Evolutionary conservation across 306 rosid genomes (phyloP).

Genomic region (Cicer bijugum): DNA sequence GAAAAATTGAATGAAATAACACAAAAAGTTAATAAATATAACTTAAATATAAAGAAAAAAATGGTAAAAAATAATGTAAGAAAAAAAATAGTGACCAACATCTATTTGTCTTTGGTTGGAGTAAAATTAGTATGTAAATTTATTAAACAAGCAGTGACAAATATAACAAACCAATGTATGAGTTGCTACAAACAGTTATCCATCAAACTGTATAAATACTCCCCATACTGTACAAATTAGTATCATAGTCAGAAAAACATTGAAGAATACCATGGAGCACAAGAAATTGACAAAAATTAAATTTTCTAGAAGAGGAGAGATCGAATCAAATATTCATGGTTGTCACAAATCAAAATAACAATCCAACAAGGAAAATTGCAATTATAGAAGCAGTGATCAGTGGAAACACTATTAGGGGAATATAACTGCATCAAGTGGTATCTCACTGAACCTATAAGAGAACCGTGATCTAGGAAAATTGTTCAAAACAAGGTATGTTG

Average conservation of each 20-base stretch:
- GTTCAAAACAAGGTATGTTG: not conserved
- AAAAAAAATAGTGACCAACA: conserved; percentile 3
- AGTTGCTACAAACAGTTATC: conserved; percentile 35
- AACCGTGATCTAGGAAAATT: not conserved
- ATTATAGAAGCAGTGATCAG: not conserved
- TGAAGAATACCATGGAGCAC: conserved; percentile 1
- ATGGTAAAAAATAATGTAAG: not conserved
- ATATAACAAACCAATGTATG: conserved; percentile 13
- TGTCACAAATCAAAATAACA: conserved; percentile 12
- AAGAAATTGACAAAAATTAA: not conserved
- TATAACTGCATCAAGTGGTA: conserved; percentile 21
- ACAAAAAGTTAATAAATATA: no score
- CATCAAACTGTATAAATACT: conserved; percentile 19
- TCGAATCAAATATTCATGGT: not conserved
- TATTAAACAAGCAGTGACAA: conserved; percentile 16
- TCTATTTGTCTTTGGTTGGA: conserved; percentile 4
- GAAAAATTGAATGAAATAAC: no score
- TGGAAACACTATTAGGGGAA: not conserved
- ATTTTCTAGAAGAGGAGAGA: not conserved
- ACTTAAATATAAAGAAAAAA: not conserved
- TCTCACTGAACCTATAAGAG: not conserved
- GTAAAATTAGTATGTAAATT: conserved; percentile 17
- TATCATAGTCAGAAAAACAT: not conserved
- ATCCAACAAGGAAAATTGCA: not conserved
- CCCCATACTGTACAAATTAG: not conserved